Evolutionary conservation across 1,284 basidiomycete genomes (phyloP), one percentile per base, ranked within the genome.

Genomic region (Inonotus obliquus): DNA sequence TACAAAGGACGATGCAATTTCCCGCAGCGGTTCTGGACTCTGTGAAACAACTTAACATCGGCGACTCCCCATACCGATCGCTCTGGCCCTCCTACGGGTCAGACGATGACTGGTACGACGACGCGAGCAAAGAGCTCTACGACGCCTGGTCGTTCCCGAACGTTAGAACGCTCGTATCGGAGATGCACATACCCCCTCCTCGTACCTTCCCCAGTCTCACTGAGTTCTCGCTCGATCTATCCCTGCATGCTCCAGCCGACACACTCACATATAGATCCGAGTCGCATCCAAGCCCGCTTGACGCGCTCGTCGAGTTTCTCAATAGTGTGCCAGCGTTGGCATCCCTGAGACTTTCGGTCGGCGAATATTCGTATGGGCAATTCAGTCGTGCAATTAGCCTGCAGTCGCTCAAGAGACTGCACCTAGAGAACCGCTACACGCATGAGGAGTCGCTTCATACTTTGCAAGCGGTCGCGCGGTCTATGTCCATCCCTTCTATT

Each of bases 171-270:
- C 44, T 47, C 17, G 25, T n/a, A 13, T 21, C 41, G 4, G 56
- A 57, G 41, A 48, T 57, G 56, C 56, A 57, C 25, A 57, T 57
- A 21, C 56, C 56, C 17, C 39, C 38, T 14, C 41, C 56, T 9
- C 41, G 17, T 4, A 21, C 21, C 9, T 48, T 57, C 21, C 25
- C 39, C 27, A 17, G 6, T 17, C 41, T 57, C 27, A 57, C 41
- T 13, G 27, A 35, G 14, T 47, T 25, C 45, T 14, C 10, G 10
- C 19, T 57, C 38, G 56, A 57, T 27, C 25, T 57, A 21, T 45
- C 56, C 11, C 27, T 35, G 9, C 32, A 54, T 35, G 52, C 27
- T 11, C 25, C 21, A 1, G 6, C 29, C 14, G n/a, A 19, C 27
- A n/a, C 19, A 11, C 5, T 9, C 32, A 3, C 29, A 21, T n/a